Evolutionary conservation across 495 filamentous ascomycete genomes (phyloP).

Genomic region (Xylaria cubensis): DNA sequence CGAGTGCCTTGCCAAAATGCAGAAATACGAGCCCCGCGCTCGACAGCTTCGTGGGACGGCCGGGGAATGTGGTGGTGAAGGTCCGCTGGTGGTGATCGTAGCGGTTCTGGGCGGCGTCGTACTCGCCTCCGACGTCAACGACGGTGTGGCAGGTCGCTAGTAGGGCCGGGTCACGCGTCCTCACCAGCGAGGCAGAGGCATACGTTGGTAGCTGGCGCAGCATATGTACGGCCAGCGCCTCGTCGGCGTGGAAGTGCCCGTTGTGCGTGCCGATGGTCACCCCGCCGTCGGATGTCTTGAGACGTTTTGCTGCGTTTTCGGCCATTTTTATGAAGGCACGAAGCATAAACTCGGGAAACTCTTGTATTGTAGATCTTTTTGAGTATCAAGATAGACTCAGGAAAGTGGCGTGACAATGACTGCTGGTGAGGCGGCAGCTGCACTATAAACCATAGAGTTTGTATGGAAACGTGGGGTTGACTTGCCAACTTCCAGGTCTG

Average conservation of each 20-base stretch:
- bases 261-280: conserved; percentile 88
- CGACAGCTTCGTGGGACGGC: conserved; percentile 82
- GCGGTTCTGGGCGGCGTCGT: conserved; percentile 74
- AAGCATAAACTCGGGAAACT: conserved; percentile 33
- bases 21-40: conserved; percentile 93
- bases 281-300: conserved; percentile 61
- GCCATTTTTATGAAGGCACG: conserved; percentile 57
- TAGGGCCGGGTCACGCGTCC: conserved; percentile 81
- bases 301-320: conserved; percentile 71
- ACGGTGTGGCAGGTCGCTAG: conserved; percentile 89
- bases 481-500: not conserved
- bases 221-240: conserved; percentile 97
- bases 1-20: conserved; percentile 87
- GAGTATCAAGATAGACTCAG: not conserved
- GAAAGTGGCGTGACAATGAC: not conserved
- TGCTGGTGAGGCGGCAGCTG: not conserved
- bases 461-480: conserved; percentile 19
- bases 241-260: conserved; percentile 98
- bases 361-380: not conserved
- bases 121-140: conserved; percentile 93
- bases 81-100: conserved; percentile 98
- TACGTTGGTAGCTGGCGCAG: conserved; percentile 89
- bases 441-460: not conserved
- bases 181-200: conserved; percentile 72
- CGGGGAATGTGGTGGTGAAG: conserved; percentile 79